These are phyloP conservation scores for Diaporthe ilicicola DNA, from an alignment of 2,329 filamentous ascomycete species.

Conservation along the genomic window DNA sequence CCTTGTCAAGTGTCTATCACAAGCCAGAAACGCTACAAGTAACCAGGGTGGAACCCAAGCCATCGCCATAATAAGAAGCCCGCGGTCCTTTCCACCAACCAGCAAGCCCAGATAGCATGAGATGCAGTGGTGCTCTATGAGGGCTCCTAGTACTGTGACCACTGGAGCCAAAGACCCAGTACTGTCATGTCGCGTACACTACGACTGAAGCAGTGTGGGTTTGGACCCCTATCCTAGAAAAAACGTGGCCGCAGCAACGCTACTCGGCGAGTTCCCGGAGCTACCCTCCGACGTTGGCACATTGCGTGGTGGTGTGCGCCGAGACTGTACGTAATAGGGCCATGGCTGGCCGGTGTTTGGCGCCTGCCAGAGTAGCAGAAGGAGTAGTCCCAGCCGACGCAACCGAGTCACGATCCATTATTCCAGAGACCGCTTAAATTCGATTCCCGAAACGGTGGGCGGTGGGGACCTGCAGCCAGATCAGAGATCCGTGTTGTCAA, in stretches of 20 bases:
- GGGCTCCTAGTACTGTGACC: not conserved
- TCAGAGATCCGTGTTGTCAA: not conserved
- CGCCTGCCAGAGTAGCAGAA: slow-evolving; percentile 7
- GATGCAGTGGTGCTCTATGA: not conserved
- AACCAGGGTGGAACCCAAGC: not conserved
- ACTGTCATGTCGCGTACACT: not conserved
- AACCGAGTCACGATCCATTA: slow-evolving; percentile 3
- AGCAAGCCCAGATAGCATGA: not conserved
- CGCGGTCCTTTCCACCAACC: slow-evolving; percentile 3
- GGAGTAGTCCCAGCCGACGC: slow-evolving; percentile 21
- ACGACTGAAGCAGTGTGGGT: not conserved
- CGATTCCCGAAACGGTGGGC: slow-evolving; percentile 9
- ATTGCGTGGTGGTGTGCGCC: slow-evolving; percentile 22
- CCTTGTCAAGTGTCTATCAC: not conserved
- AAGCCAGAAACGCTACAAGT: not conserved
- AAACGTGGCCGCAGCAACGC: slow-evolving; percentile 27
- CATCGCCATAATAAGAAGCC: not conserved
- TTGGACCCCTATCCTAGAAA: slow-evolving; percentile 31
- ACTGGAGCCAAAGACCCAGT: not conserved
- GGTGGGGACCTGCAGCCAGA: not conserved
- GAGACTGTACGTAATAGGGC: slow-evolving; percentile 29
- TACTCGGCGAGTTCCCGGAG: slow-evolving; percentile 29
- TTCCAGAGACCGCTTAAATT: not conserved
- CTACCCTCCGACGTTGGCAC: not conserved
- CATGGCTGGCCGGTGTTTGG: not conserved